Evolutionary conservation across 441 rosid genomes (phyloP).

Genomic region (Theobroma grandiflorum): DNA sequence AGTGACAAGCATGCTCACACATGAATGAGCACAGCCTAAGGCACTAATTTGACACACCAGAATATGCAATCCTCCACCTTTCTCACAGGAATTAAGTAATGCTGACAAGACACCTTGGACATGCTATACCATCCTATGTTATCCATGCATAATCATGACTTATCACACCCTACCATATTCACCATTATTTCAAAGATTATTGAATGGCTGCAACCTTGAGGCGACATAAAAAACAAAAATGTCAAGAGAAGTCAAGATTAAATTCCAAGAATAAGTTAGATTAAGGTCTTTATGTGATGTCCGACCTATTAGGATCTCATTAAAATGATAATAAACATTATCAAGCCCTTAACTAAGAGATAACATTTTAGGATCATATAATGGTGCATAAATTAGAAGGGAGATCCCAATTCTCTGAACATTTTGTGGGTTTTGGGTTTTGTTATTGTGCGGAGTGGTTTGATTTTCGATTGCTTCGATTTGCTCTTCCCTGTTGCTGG

Average conservation of each 20-base stretch:
- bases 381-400: background rate
- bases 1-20: slow-evolving; percentile 3
- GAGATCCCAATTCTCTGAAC: background rate
- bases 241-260: slow-evolving; percentile 3
- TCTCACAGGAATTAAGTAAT: slow-evolving; percentile 3
- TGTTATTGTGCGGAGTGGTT: too few species aligned
- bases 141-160: slow-evolving; percentile 4
- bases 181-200: background rate
- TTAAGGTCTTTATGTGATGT: background rate
- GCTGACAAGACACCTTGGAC: background rate
- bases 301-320: slow-evolving; percentile 16
- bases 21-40: background rate
- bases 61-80: slow-evolving; percentile 13
- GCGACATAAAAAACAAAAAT: slow-evolving; percentile 2
- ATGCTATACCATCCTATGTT: slow-evolving; percentile 8
- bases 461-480: too few species aligned
- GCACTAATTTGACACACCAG: slow-evolving; percentile 11
- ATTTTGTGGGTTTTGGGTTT: too few species aligned
- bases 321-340: background rate
- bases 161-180: background rate
- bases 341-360: slow-evolving; percentile 13
- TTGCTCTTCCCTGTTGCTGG: too few species aligned
- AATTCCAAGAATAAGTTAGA: slow-evolving; percentile 18
- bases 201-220: slow-evolving; percentile 4
- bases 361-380: background rate